phyloP scores from a whole-genome alignment of 129 eudicot species.

The Centrapalus pauciflorus region DNA sequence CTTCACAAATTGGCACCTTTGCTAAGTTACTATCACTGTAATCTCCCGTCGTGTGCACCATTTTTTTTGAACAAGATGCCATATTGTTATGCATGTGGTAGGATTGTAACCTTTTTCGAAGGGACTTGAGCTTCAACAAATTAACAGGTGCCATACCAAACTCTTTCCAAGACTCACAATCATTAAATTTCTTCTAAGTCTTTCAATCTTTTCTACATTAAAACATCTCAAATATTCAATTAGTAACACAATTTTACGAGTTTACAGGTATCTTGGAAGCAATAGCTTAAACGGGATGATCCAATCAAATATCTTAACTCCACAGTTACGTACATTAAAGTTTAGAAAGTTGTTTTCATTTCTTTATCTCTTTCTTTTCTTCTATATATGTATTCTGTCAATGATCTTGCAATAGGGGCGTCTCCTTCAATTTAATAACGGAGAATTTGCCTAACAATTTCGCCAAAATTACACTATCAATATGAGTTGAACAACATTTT shows the following conservation, averaged over 20 bases:
- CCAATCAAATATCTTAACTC: too few relatives aligned
- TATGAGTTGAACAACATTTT: not conserved
- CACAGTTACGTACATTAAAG: conserved; percentile 36
- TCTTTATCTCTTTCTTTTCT: not conserved
- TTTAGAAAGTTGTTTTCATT: not conserved
- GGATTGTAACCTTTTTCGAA: conserved; percentile 14
- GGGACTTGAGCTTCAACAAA: too few relatives aligned
- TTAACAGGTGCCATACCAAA: too few relatives aligned
- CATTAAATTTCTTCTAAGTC: conserved; percentile 41
- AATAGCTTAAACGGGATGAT: too few relatives aligned
- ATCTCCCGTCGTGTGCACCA: not conserved
- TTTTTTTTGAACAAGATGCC: too few relatives aligned
- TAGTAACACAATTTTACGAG: not conserved
- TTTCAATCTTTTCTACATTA: not conserved
- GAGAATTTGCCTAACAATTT: too few relatives aligned
- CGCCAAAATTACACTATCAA: too few relatives aligned
- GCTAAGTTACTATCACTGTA: conserved; percentile 32
- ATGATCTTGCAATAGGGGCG: conserved; percentile 22
- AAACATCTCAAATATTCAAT: not conserved
- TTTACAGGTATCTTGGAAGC: too few relatives aligned
- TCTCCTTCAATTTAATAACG: too few relatives aligned
- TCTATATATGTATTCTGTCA: not conserved
- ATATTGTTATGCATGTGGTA: too few relatives aligned
- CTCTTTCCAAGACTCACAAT: conserved; percentile 23
- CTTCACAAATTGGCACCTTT: conserved; percentile 26